Evolutionary conservation across 2,329 filamentous ascomycete species (phyloP), one percentile per base, ranked within the genome.

Genomic region (Coniella vitis): DNA sequence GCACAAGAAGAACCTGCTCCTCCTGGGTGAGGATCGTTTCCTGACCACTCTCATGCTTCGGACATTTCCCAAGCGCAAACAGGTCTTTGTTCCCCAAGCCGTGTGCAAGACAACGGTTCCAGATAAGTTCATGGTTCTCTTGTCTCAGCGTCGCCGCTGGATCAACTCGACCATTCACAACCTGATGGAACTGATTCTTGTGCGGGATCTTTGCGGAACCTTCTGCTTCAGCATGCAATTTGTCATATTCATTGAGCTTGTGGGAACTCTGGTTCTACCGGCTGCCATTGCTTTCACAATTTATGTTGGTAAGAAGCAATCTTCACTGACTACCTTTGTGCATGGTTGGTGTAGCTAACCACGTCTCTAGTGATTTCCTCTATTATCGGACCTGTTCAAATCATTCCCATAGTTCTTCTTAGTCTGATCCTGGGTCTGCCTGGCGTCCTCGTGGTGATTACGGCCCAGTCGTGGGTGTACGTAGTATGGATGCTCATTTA

Each of bases 221-320:
- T 98, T 98, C 73, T 98, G 94, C 75, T 98, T 98, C 75, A 95
- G 89, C 68, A 98, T 98, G 93, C 93, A 98, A 69, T 98, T 98
- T 64, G 85, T 98, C 56, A 86, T 98, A 55, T 95, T 90, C 65
- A 87, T 98, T 62, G 93, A 98, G 69, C 76, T 98, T 48, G 79
- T 97, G 48, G 93, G 93, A 60, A 98, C 94, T 2, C 75, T 98
- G 47, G 93, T 98, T 10, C 76, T 98, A 19, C 93, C 93, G 2
- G 94, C 93, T 40, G 94, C 94, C 57, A 97, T 98, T 64, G 85
- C 87, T 3, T 98, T 98, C 66, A 98, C 93, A 17, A 83, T 97
- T 64, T 98, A 98, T 69, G 84, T 98, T 61, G 83, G 86, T 90
- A 81, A 79, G 86, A 79, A 56, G 13, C 39, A 13, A 17, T 12